These are phyloP conservation scores for Murraya koenigii DNA, from an alignment of 345 rosid genomes.

Conservation along the genomic window DNA sequence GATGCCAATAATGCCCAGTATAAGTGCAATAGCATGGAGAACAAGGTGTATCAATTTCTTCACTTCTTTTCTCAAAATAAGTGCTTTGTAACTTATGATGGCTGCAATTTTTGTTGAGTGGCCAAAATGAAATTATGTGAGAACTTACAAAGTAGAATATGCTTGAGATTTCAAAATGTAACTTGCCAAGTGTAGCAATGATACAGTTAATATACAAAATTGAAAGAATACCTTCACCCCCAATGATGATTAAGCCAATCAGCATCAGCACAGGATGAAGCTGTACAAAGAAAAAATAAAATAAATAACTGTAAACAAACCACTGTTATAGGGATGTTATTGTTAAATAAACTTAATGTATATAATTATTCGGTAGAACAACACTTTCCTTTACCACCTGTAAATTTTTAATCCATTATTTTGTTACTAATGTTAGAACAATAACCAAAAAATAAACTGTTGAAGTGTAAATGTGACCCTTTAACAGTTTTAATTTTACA, in stretches of 20 bases:
- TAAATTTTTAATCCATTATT: too few relatives aligned
- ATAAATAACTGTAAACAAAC: not conserved
- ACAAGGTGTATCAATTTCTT: constrained; percentile 79
- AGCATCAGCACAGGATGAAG: constrained; percentile 92
- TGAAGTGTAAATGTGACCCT: too few relatives aligned
- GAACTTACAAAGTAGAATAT: not conserved
- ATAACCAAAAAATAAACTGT: too few relatives aligned
- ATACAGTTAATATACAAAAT: not conserved
- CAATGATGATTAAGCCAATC: constrained; percentile 77
- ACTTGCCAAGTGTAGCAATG: not conserved
- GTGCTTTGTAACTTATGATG: constrained; percentile 71
- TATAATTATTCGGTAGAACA: too few relatives aligned
- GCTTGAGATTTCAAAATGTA: not conserved
- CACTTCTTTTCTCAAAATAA: constrained; percentile 62
- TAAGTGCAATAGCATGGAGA: constrained; percentile 81
- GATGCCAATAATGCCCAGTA: constrained; percentile 72
- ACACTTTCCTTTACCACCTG: too few relatives aligned
- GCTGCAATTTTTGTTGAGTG: constrained; percentile 38
- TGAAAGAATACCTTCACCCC: constrained; percentile 80
- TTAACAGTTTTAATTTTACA: too few relatives aligned
- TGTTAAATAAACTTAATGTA: not conserved
- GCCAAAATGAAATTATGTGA: not conserved
- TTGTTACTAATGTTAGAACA: too few relatives aligned
- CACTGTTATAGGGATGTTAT: not conserved
- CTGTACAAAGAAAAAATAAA: constrained; percentile 32